Conservation (phyloP, 257 asterid genomes). For the Nemophila menziesii region DNA sequence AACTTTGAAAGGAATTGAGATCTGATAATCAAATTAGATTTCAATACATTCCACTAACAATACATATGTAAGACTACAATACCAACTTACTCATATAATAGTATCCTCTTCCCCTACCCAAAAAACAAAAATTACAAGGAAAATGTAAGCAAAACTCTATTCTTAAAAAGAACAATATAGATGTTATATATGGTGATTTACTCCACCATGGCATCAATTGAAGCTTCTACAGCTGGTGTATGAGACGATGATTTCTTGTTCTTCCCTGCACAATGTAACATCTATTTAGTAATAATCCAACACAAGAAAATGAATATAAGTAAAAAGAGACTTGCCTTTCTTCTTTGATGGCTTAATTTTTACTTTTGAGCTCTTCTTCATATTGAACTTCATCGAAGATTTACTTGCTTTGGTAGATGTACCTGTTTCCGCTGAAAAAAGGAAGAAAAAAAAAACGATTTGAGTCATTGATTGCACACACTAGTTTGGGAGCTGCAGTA, state of each 20-base stretch:
- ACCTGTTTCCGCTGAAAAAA: slow-evolving; percentile 17
- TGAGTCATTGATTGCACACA: neutral
- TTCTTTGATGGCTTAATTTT: slow-evolving; percentile 42
- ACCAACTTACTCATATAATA: neutral
- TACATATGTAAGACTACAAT: neutral
- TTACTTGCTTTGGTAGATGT: slow-evolving; percentile 22
- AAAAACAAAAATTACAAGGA: no score
- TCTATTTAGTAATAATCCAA: neutral
- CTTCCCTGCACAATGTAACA: slow-evolving; percentile 33
- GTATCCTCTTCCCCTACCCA: neutral
- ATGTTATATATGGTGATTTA: slow-evolving; percentile 7
- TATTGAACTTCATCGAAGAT: slow-evolving; percentile 31
- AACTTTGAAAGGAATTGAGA: no score
- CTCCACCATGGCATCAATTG: slow-evolving; percentile 54
- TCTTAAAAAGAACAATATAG: neutral
- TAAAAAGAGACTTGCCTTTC: slow-evolving; percentile 36
- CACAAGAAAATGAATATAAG: neutral
- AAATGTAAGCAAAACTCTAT: no score
- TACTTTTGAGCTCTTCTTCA: slow-evolving; percentile 56
- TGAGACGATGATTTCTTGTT: slow-evolving; percentile 26
- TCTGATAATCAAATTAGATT: no score
- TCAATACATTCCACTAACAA: no score
- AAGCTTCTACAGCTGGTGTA: slow-evolving; percentile 27
- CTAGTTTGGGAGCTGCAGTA: neutral
- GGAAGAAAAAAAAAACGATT: neutral